Evolutionary conservation across 352 stramenopile species (phyloP), one percentile per base, ranked within the genome.

Genomic region (Phytopythium aichiense): DNA sequence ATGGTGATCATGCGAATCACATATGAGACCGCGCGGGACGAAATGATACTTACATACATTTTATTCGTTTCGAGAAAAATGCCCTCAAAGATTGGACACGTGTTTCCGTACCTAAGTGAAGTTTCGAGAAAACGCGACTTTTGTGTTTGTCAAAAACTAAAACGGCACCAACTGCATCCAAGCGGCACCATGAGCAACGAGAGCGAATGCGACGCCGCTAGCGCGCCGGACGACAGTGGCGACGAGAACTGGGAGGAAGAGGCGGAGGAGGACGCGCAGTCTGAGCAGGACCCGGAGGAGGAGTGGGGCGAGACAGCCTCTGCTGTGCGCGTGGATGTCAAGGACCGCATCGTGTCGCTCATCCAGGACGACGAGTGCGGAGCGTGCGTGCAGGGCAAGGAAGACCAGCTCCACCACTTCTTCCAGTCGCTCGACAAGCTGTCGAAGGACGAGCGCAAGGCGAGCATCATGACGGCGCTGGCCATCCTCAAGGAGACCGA

Each of bases 41-140:
- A 38, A 38, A 38, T 38, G 33, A 38, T 38, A 38, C 33, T 38
- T 15, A 5, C 11, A 38, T 38, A 38, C 7, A 38, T 38, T 38
- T 8, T 38, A 38, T 9, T 38, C 33, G 11, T 60, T 42, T 30
- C 55, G 55, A 60, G 55, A 60, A 53, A 60, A 60, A 20, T 11
- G 38, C 23, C 37, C n/a, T 38, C 30, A 40, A 60, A 60, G 22
- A 40, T 42, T 11, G 13, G 28, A 9, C 15, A 52, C 23, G 38
- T 3, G 38, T 42, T 42, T 43, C 38, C 55, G 55, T 53, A 60
- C 38, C 7, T 60, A 52, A 53, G 4, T 22, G 38, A 38, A 45
- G 37, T 23, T 60, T 20, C 15, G 13, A 28, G 31, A 28, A 60
- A 60, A 60, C 38, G 4, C 22, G 23, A 18, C 13, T 23, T 40